phyloP scores from a whole-genome alignment of 2,329 filamentous ascomycete species.

The Seiridium cupressi region DNA sequence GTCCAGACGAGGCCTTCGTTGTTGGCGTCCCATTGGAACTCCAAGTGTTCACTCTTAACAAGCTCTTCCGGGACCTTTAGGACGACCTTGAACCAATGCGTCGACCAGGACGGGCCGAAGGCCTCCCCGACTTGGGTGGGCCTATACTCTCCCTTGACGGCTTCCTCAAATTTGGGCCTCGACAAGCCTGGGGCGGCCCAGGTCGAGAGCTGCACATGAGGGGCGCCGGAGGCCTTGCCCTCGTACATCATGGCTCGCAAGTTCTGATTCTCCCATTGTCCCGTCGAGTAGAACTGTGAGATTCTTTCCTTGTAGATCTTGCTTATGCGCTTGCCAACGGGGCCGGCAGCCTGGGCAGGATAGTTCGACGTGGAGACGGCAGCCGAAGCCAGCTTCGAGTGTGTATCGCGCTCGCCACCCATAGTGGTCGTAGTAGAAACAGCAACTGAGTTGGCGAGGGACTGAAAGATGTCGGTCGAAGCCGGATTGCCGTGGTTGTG shows the following conservation, averaged over 20 bases:
- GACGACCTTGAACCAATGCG: conserved; percentile 91
- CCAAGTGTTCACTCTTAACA: conserved; percentile 74
- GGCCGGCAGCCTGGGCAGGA: conserved; percentile 48
- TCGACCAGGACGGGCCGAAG: conserved; percentile 95
- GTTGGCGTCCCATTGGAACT: conserved; percentile 94
- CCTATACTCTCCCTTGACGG: conserved; percentile 70
- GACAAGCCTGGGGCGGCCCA: conserved; percentile 79
- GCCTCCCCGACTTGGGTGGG: conserved; percentile 71
- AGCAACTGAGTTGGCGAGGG: not conserved
- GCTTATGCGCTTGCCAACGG: conserved; percentile 76
- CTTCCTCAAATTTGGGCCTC: conserved; percentile 84
- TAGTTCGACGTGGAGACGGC: conserved; percentile 34
- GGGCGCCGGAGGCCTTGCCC: conserved; percentile 62
- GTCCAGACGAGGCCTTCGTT: conserved; percentile 96
- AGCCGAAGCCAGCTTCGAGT: conserved; percentile 40
- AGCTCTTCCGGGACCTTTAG: conserved; percentile 75
- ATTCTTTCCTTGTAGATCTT: conserved; percentile 85
- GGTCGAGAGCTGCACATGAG: conserved; percentile 80
- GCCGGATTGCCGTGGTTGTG: not conserved
- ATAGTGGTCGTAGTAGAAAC: conserved; percentile 39
- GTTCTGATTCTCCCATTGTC: conserved; percentile 76
- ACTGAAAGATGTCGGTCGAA: not conserved
- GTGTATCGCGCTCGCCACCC: conserved; percentile 45
- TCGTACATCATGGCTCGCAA: conserved; percentile 75
- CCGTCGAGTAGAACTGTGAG: conserved; percentile 72